Evolutionary conservation across 2,329 filamentous ascomycete genomes (phyloP).

Genomic region (Coniochaeta sp.): DNA sequence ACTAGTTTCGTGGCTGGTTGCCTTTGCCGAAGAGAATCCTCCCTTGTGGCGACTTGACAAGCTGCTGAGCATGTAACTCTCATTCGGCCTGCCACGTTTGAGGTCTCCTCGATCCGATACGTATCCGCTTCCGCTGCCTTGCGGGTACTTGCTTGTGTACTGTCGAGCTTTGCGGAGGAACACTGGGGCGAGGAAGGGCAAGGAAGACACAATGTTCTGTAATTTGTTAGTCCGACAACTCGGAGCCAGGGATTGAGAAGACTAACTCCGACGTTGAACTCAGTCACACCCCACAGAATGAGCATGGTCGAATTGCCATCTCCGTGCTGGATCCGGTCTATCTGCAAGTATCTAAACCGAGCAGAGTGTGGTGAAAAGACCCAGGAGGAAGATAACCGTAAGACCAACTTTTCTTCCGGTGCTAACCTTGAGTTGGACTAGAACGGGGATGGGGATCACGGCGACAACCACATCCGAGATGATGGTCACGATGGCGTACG

Average conservation of each 20-base stretch:
- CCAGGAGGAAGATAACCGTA: constrained; percentile 43
- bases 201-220: constrained; percentile 38
- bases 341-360: constrained; percentile 47
- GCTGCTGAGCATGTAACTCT: constrained; percentile 29
- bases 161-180: constrained; percentile 33
- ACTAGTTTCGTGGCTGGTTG: constrained; percentile 10
- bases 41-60: constrained; percentile 23
- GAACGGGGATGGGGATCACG: constrained; percentile 41
- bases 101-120: constrained; percentile 8
- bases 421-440: constrained; percentile 41
- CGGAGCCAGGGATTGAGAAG: neutral
- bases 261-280: constrained; percentile 50
- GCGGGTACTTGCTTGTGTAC: constrained; percentile 28
- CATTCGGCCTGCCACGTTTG: constrained; percentile 10
- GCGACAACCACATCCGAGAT: constrained; percentile 42
- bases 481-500: constrained; percentile 44
- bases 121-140: constrained; percentile 15
- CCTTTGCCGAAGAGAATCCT: constrained; percentile 18
- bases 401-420: constrained; percentile 41
- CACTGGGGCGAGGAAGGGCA: constrained; percentile 37
- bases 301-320: constrained; percentile 50
- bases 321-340: constrained; percentile 38
- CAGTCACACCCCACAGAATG: constrained; percentile 48
- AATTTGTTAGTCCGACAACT: neutral
- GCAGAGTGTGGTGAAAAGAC: constrained; percentile 48